Conservation (phyloP, 148 eudicot genomes). For the Fagopyrum tataricum region DNA sequence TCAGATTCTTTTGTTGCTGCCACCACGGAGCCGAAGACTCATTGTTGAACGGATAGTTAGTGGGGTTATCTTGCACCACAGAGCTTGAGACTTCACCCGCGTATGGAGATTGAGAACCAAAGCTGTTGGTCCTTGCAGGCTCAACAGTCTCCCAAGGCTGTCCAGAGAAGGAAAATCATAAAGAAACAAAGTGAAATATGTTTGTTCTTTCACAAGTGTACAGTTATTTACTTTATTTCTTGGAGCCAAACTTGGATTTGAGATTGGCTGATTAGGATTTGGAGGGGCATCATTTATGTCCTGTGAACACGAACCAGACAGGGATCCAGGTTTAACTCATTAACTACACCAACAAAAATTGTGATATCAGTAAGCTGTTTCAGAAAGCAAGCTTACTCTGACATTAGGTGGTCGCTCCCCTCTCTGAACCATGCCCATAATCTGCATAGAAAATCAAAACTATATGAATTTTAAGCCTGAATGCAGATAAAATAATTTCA, state of each 20-base stretch:
- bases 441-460: constrained; percentile 33
- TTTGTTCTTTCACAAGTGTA: background rate
- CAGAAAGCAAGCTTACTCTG: constrained; percentile 38
- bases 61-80: constrained; percentile 31
- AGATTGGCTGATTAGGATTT: constrained; percentile 83
- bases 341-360: background rate
- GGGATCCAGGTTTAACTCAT: background rate
- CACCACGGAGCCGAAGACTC: constrained; percentile 52
- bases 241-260: constrained; percentile 66
- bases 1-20: constrained; percentile 41
- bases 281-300: constrained; percentile 91
- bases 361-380: background rate
- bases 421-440: constrained; percentile 86
- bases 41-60: constrained; percentile 31
- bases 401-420: constrained; percentile 86
- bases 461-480: background rate
- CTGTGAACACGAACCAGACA: constrained; percentile 28
- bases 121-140: constrained; percentile 27
- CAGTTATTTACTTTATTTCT: constrained; percentile 54
- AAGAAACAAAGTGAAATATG: background rate
- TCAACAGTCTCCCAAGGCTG: constrained; percentile 83
- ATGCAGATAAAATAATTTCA: background rate
- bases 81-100: constrained; percentile 22
- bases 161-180: constrained; percentile 2
- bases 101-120: constrained; percentile 24